Evolutionary conservation across 805 yeast species (phyloP).

Genomic region (Wickerhamiella alocasiicola): DNA sequence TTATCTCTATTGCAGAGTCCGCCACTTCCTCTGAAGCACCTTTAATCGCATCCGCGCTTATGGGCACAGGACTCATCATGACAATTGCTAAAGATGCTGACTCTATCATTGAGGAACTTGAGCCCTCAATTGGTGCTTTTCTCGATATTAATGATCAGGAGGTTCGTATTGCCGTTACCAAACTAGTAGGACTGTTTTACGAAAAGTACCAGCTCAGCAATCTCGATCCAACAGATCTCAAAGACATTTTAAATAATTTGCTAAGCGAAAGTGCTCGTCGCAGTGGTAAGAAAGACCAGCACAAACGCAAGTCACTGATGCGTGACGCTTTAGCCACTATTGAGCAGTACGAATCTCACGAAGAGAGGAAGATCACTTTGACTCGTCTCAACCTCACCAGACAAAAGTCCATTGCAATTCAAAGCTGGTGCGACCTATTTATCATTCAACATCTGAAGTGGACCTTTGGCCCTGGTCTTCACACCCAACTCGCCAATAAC

Average conservation of each 20-base stretch:
- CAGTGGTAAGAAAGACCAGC: constrained; percentile 50
- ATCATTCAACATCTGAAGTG: constrained; percentile 27
- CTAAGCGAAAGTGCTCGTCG: constrained; percentile 43
- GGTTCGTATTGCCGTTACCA: constrained; percentile 43
- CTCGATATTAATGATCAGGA: constrained; percentile 36
- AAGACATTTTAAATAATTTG: constrained; percentile 29
- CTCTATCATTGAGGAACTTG: constrained; percentile 28
- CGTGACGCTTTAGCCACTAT: constrained; percentile 11
- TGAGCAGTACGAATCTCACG: constrained; percentile 4
- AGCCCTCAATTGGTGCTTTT: constrained; percentile 32
- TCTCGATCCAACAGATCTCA: constrained; percentile 30
- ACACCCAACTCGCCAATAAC: constrained; percentile 28
- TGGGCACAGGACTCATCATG: constrained; percentile 24
- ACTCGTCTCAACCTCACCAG: constrained; percentile 22
- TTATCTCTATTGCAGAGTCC: constrained; percentile 23
- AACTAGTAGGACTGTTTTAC: constrained; percentile 43
- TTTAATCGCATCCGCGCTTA: constrained; percentile 21
- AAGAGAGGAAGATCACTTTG: constrained; percentile 11
- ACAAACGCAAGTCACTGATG: constrained; percentile 34
- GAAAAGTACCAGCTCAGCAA: constrained; percentile 38
- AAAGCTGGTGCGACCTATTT: constrained; percentile 27
- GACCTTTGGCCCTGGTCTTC: constrained; percentile 28
- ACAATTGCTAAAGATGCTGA: constrained; percentile 21
- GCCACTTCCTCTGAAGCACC: constrained; percentile 17
- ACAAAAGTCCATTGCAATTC: constrained; percentile 22